A percentile compares a stretch with the other conserved stretches of the same genome.
Evolutionary conservation across 73 alveolate genomes (phyloP).

Genomic region (Tetrahymena elliotti): DNA sequence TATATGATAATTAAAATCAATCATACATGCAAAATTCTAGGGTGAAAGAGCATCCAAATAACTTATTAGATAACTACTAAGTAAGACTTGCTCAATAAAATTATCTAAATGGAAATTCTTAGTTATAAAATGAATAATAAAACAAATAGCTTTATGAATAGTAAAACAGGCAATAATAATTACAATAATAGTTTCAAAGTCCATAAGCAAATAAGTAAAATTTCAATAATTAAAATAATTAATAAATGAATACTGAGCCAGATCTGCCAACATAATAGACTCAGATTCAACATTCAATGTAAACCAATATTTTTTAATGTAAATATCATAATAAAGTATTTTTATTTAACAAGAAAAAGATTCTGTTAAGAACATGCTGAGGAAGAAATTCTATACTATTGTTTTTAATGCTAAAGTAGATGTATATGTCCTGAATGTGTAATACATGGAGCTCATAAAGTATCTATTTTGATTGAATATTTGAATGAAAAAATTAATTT

Average conservation of each 20-base stretch:
- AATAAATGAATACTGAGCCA: neutral
- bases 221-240: too few species aligned
- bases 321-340: neutral
- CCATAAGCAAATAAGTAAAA: neutral
- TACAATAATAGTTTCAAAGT: neutral
- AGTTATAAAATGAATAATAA: neutral
- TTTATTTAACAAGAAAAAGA: neutral
- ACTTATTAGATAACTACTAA: neutral
- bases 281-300: neutral
- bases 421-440: constrained; percentile 46
- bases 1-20: neutral
- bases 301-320: neutral
- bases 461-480: too few species aligned
- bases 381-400: constrained; percentile 30
- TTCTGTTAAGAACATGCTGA: constrained; percentile 31
- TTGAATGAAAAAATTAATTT: too few species aligned
- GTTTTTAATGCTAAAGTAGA: constrained; percentile 15
- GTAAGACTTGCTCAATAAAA: neutral
- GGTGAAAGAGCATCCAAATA: neutral
- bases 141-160: neutral
- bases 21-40: neutral
- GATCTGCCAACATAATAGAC: neutral
- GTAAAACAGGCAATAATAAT: too few species aligned
- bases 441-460: constrained; percentile 17
- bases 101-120: neutral